Evolutionary conservation across 2,329 filamentous ascomycete genomes (phyloP).

Genomic region (Talaromyces sp.): DNA sequence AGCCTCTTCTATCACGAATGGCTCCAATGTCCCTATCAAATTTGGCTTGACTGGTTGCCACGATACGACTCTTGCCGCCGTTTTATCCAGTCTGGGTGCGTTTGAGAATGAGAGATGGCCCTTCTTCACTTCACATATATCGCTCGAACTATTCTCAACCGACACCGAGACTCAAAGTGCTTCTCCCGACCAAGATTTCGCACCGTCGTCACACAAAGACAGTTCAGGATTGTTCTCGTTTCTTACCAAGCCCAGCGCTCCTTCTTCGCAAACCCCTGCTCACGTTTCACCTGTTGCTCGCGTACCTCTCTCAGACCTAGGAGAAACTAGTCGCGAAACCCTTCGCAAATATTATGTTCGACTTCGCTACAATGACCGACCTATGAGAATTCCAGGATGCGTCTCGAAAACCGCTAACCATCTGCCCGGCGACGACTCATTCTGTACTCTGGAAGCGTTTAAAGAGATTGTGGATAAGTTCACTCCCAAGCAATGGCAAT

Average conservation of each 20-base stretch:
- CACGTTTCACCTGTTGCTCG: constrained; percentile 34
- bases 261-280: constrained; percentile 14
- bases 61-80: constrained; percentile 83
- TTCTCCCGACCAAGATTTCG: constrained; percentile 25
- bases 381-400: constrained; percentile 80
- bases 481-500: constrained; percentile 75
- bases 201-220: constrained; percentile 22
- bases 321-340: constrained; percentile 27
- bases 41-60: constrained; percentile 84
- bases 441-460: constrained; percentile 90
- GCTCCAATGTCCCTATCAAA: constrained; percentile 51
- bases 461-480: constrained; percentile 89
- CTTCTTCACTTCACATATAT: constrained; percentile 87
- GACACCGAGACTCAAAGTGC: neutral
- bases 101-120: constrained; percentile 76
- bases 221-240: constrained; percentile 33
- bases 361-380: constrained; percentile 82
- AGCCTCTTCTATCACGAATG: constrained; percentile 49
- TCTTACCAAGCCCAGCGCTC: constrained; percentile 24
- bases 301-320: constrained; percentile 30
- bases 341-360: constrained; percentile 75
- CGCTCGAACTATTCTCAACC: constrained; percentile 77
- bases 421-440: constrained; percentile 76
- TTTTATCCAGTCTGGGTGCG: constrained; percentile 73
- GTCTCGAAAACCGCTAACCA: constrained; percentile 68